phyloP scores from a whole-genome alignment of 2,329 filamentous ascomycete genomes.

The Metarhizium humberi region DNA sequence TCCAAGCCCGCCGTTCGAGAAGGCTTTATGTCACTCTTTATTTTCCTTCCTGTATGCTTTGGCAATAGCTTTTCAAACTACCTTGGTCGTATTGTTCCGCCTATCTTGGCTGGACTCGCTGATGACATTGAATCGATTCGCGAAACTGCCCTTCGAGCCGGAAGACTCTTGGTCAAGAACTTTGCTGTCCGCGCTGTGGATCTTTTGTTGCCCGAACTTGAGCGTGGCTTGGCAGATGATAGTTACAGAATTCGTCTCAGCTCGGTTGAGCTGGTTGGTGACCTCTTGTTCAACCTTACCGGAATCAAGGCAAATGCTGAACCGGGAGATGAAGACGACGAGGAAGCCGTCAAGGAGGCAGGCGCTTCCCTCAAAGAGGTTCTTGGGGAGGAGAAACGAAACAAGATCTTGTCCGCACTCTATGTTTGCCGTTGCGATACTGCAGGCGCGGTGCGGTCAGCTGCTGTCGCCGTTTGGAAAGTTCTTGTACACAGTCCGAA shows the following conservation, averaged over 20 bases:
- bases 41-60: conserved; percentile 97
- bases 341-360: conserved; percentile 70
- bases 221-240: conserved; percentile 93
- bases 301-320: conserved; percentile 77
- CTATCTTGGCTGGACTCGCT: conserved; percentile 86
- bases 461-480: conserved; percentile 93
- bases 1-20: conserved; percentile 84
- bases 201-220: conserved; percentile 84
- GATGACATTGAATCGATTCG: conserved; percentile 95
- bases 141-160: conserved; percentile 90
- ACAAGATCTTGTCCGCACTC: conserved; percentile 92
- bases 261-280: conserved; percentile 93
- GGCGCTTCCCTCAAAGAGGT: conserved; percentile 89
- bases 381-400: conserved; percentile 89
- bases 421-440: conserved; percentile 98
- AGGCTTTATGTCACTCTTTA: conserved; percentile 99
- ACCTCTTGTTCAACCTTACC: conserved; percentile 94
- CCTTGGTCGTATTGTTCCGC: conserved; percentile 87
- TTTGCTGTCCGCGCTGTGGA: conserved; percentile 94
- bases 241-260: conserved; percentile 96
- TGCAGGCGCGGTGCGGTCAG: conserved; percentile 78
- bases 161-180: conserved; percentile 93
- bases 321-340: conserved; percentile 70
- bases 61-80: conserved; percentile 98
- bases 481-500: conserved; percentile 85